phyloP scores from a whole-genome alignment of 495 filamentous ascomycete species.

The Cairneyella variabilis region DNA sequence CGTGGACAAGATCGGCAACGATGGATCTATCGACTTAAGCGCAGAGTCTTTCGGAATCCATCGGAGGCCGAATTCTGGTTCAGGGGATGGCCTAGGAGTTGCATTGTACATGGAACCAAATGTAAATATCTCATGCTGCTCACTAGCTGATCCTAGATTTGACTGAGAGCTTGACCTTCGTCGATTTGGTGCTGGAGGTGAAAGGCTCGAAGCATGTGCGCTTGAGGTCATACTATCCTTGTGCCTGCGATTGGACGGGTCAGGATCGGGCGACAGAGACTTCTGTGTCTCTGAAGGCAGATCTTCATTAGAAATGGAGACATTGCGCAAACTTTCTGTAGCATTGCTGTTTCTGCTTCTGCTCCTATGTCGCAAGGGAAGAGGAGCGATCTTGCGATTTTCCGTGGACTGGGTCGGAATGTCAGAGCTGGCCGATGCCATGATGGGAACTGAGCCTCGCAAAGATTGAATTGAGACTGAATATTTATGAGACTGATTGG shows the following conservation, averaged over 20 bases:
- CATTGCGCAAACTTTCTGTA: background rate
- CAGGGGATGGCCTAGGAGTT: background rate
- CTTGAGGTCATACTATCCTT: too few species aligned
- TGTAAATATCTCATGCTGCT: background rate
- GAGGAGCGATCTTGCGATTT: background rate
- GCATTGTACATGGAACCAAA: background rate
- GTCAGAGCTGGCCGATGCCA: too few species aligned
- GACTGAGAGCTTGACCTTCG: background rate
- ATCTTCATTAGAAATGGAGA: background rate
- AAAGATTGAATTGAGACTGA: too few species aligned
- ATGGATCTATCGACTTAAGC: background rate
- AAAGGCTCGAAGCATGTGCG: too few species aligned
- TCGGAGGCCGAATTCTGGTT: background rate
- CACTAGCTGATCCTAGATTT: background rate
- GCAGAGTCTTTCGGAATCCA: background rate
- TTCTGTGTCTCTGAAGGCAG: background rate
- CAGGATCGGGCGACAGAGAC: background rate
- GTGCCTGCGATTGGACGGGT: background rate
- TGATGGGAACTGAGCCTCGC: too few species aligned
- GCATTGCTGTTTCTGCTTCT: background rate
- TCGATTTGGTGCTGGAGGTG: too few species aligned
- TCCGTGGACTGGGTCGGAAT: too few species aligned
- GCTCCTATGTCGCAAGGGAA: background rate
- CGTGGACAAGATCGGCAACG: slow-evolving; percentile 3
- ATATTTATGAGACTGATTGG: too few species aligned